Base-by-base conservation (phyloP, 371 early-diverging fungal genomes). In the Apophysomyces ossiformis region DNA sequence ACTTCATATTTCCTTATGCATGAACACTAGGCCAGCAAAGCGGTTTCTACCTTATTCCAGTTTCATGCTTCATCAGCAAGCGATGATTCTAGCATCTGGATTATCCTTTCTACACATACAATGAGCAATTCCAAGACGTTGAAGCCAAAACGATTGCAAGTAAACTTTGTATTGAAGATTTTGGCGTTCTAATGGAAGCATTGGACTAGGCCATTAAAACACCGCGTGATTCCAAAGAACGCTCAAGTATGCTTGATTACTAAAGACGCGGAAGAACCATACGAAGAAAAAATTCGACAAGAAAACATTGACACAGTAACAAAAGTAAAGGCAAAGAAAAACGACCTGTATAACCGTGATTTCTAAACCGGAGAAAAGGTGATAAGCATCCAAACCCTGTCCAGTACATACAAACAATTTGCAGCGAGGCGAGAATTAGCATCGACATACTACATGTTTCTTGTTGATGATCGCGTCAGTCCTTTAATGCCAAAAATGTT, bases 401-500 rank as follows among this genome's bases (percentile, higher is more conserved):
- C 54, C 8, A 50, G 21, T n/a, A 50, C 8, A 18, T 50, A 50
- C 54, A 50, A 50, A 11, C 21, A 21, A 9, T 50, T 50, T 50
- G 54, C 54, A 21, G 54, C 54, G 9, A 50, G 54, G 21, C 54
- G 54, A 21, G 54, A 50, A 50, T 21, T 50, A 21, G 54, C 21
- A 21, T 50, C 54, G 21, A 21, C 54, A 5, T 50, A 50, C 21
- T 21, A 50, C 7, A n/a, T 50, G 7, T 50, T 50, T 50, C 54
- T 50, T 11, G 54, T 50, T 21, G 54, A 50, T 50, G 54, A 50
- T 21, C 54, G 54, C 21, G 54, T 50, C n/a, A 21, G n/a, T 11
- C 21, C 54, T 50, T 21, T 50, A 18, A 50, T 50, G 54, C 54
- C 54, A 16, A 50, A 50, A 11, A 21, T 50, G 9, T 50, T 50